Evolutionary conservation across 2,329 filamentous ascomycete genomes (phyloP).

Genomic region (Fusarium mundagurra): DNA sequence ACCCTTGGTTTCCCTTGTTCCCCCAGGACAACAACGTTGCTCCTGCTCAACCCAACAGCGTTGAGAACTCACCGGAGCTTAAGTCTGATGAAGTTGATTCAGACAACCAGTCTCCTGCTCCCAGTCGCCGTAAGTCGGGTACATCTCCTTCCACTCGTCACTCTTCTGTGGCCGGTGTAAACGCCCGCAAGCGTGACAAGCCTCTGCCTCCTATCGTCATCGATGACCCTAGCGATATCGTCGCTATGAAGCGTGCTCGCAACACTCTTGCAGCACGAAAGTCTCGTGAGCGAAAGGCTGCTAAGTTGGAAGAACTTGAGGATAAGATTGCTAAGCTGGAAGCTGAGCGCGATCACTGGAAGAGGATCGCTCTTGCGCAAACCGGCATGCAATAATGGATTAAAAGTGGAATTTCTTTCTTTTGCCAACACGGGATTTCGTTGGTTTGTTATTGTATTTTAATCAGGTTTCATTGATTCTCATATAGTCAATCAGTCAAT

Average conservation of each 20-base stretch:
- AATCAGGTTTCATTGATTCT: constrained; percentile 28
- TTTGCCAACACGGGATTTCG: constrained; percentile 37
- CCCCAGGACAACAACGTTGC: constrained; percentile 57
- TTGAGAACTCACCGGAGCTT: constrained; percentile 55
- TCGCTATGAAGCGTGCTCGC: constrained; percentile 91
- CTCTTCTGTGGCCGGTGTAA: constrained; percentile 76
- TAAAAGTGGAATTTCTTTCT: constrained; percentile 46
- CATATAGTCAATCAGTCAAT: constrained; percentile 3
- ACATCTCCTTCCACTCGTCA: constrained; percentile 65
- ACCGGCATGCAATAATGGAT: constrained; percentile 47
- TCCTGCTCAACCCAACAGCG: constrained; percentile 41
- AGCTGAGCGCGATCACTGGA: constrained; percentile 73
- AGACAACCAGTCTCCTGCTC: constrained; percentile 50
- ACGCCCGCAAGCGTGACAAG: constrained; percentile 80
- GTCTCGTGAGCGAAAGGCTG: constrained; percentile 86
- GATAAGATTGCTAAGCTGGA: constrained; percentile 75
- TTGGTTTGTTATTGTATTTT: constrained; percentile 29
- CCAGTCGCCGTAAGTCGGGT: constrained; percentile 58
- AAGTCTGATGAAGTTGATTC: constrained; percentile 61
- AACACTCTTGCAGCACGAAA: constrained; percentile 95
- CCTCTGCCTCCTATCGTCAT: constrained; percentile 81
- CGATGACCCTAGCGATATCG: constrained; percentile 75
- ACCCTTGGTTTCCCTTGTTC: constrained; percentile 79
- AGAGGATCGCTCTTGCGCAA: constrained; percentile 61
- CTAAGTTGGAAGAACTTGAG: constrained; percentile 79